Evolutionary conservation across 2,329 filamentous ascomycete species (phyloP).

Genomic region (Paraconiothyrium sp.): DNA sequence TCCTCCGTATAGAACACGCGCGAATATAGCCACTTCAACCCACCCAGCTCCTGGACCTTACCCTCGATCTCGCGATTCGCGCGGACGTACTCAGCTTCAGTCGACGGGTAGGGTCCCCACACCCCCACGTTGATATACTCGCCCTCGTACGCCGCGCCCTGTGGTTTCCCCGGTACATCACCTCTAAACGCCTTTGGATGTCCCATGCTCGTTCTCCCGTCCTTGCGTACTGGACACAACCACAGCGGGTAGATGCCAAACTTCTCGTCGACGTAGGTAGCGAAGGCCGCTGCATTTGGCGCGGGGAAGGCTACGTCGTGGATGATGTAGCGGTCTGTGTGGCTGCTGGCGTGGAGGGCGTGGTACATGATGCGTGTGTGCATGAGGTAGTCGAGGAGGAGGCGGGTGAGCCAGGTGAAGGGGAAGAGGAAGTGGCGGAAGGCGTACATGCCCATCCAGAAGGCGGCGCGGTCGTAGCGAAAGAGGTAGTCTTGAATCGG

Average conservation of each 20-base stretch:
- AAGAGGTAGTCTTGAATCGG: slow-evolving; percentile 67
- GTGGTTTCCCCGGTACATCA: slow-evolving; percentile 10
- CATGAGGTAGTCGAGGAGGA: slow-evolving; percentile 67
- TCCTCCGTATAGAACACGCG: slow-evolving; percentile 82
- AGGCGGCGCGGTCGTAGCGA: slow-evolving; percentile 70
- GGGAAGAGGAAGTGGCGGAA: slow-evolving; percentile 68
- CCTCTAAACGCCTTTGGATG: slow-evolving; percentile 30
- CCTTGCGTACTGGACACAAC: slow-evolving; percentile 62
- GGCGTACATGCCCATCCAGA: slow-evolving; percentile 70
- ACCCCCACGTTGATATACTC: slow-evolving; percentile 62
- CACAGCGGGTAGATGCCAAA: slow-evolving; percentile 66
- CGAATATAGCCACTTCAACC: slow-evolving; percentile 88
- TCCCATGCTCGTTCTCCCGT: slow-evolving; percentile 42
- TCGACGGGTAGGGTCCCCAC: slow-evolving; percentile 77
- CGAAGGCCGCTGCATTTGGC: slow-evolving; percentile 59
- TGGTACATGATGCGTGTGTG: slow-evolving; percentile 72
- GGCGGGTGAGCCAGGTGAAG: slow-evolving; percentile 67
- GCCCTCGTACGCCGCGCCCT: slow-evolving; percentile 24
- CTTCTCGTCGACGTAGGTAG: slow-evolving; percentile 59
- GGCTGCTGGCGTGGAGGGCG: slow-evolving; percentile 67
- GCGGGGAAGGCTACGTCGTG: slow-evolving; percentile 71
- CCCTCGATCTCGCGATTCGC: slow-evolving; percentile 77
- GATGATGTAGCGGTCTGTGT: slow-evolving; percentile 66
- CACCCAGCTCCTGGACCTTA: slow-evolving; percentile 73
- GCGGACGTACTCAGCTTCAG: slow-evolving; percentile 67